phyloP scores from a whole-genome alignment of 768 basidiomycete genomes.

The Tephrocybe sp. region DNA sequence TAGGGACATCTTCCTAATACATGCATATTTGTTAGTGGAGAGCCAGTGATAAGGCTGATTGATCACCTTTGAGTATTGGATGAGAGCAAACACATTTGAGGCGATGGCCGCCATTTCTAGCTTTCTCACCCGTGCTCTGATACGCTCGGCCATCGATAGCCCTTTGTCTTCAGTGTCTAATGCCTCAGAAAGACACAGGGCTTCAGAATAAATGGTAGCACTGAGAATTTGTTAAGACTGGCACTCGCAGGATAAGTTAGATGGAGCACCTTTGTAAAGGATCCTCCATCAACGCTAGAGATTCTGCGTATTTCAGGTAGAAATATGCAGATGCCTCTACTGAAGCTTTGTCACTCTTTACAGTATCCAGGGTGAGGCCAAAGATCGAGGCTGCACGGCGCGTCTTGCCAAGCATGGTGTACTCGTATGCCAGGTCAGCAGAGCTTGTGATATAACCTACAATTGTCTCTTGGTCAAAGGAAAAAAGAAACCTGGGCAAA shows the following conservation, averaged over 20 bases:
- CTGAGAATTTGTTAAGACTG: slow-evolving; percentile 25
- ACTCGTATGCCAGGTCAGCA: slow-evolving; percentile 75
- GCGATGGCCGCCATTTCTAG: slow-evolving; percentile 76
- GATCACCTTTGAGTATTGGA: slow-evolving; percentile 64
- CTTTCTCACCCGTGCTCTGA: slow-evolving; percentile 52
- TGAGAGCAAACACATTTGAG: slow-evolving; percentile 59
- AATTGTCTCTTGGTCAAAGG: not conserved
- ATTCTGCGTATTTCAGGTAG: slow-evolving; percentile 64
- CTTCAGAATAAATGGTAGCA: slow-evolving; percentile 58
- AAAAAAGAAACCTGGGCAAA: not conserved
- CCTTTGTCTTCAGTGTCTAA: slow-evolving; percentile 44
- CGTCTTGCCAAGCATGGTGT: slow-evolving; percentile 71
- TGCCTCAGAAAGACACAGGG: slow-evolving; percentile 41
- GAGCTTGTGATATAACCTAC: slow-evolving; percentile 64
- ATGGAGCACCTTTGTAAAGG: slow-evolving; percentile 50
- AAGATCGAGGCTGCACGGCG: slow-evolving; percentile 68
- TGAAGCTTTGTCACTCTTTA: slow-evolving; percentile 43
- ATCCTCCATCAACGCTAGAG: slow-evolving; percentile 58
- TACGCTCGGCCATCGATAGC: slow-evolving; percentile 50
- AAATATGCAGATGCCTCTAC: slow-evolving; percentile 53
- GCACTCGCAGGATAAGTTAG: not conserved
- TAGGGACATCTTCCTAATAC: slow-evolving; percentile 56
- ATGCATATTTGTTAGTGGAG: slow-evolving; percentile 1
- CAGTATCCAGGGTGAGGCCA: slow-evolving; percentile 45
- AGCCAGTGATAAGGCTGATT: slow-evolving; percentile 5